Conservation (phyloP, 2,329 filamentous ascomycete species). For the Nemania sp. region DNA sequence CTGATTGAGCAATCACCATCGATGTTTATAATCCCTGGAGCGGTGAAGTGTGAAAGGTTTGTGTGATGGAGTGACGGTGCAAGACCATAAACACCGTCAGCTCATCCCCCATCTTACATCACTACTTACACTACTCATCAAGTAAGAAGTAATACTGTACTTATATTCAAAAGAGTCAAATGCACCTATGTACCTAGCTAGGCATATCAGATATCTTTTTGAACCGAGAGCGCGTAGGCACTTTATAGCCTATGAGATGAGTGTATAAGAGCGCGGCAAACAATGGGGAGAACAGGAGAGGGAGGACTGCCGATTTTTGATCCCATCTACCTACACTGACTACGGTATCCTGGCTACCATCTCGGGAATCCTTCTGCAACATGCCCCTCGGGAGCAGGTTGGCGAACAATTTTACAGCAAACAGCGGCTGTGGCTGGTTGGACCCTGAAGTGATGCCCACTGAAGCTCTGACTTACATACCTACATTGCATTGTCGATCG, state of each 20-base stretch:
- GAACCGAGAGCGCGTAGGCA: background rate
- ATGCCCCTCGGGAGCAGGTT: conserved; percentile 11
- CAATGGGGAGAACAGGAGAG: too few relatives aligned
- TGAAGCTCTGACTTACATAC: conserved; percentile 9
- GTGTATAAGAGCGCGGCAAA: background rate
- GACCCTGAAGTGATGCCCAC: conserved; percentile 11
- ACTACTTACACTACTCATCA: too few relatives aligned
- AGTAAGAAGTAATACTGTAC: too few relatives aligned
- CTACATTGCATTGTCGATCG: conserved; percentile 15
- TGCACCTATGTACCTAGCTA: too few relatives aligned
- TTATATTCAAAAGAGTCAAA: too few relatives aligned
- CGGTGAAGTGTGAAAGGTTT: too few relatives aligned
- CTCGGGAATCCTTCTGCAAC: conserved; percentile 25
- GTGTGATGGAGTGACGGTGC: too few relatives aligned
- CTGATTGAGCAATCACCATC: conserved; percentile 14
- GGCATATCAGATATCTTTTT: too few relatives aligned
- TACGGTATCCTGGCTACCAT: conserved; percentile 16
- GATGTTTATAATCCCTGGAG: conserved; percentile 5
- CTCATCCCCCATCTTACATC: too few relatives aligned
- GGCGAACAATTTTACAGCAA: background rate
- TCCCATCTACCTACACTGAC: too few relatives aligned
- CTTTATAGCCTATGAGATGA: background rate
- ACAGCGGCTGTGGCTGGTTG: background rate
- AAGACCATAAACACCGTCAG: too few relatives aligned
- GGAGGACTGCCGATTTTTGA: too few relatives aligned